A percentile compares a stretch with the other conserved stretches of the same genome.
These are phyloP conservation scores for Plasmodium yoelii DNA, from an alignment of 169 alveolate species.

Conservation along the genomic window DNA sequence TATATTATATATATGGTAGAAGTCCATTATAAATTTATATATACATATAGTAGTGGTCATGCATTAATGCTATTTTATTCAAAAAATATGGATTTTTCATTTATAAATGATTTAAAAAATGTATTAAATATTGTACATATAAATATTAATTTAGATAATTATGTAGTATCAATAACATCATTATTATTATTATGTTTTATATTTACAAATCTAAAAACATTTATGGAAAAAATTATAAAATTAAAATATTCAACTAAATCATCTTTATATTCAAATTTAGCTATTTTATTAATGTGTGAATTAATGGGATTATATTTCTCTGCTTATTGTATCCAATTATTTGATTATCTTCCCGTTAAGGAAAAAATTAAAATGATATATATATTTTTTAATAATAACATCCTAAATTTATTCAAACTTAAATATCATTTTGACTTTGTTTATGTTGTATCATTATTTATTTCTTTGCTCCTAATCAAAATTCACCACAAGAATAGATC, in stretches of 20 bases:
- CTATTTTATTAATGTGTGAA: conserved; percentile 61
- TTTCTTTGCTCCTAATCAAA: conserved; percentile 15
- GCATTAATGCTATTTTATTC: conserved; percentile 57
- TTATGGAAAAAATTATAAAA: conserved; percentile 69
- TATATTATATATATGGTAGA: conserved; percentile 67
- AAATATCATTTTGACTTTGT: conserved; percentile 69
- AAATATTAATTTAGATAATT: conserved; percentile 47
- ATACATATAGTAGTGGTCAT: conserved; percentile 55
- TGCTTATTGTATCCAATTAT: conserved; percentile 61
- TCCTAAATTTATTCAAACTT: conserved; percentile 26
- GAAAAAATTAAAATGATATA: conserved; percentile 59
- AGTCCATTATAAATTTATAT: conserved; percentile 37
- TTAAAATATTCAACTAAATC: conserved; percentile 49
- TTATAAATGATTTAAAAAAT: conserved; percentile 46
- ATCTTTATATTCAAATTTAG: conserved; percentile 49
- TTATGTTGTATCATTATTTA: conserved; percentile 38
- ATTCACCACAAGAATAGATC: conserved; percentile 26
- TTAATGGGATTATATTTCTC: conserved; percentile 63
- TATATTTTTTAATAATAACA: conserved; percentile 44
- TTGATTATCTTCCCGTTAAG: conserved; percentile 54
- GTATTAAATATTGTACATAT: conserved; percentile 57
- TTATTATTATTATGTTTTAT: conserved; percentile 46
- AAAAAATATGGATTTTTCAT: conserved; percentile 46
- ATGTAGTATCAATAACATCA: conserved; percentile 55
- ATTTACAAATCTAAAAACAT: conserved; percentile 57